Base-by-base conservation (phyloP, 2,329 filamentous ascomycete species). In the Westerdykella aurantiaca region DNA sequence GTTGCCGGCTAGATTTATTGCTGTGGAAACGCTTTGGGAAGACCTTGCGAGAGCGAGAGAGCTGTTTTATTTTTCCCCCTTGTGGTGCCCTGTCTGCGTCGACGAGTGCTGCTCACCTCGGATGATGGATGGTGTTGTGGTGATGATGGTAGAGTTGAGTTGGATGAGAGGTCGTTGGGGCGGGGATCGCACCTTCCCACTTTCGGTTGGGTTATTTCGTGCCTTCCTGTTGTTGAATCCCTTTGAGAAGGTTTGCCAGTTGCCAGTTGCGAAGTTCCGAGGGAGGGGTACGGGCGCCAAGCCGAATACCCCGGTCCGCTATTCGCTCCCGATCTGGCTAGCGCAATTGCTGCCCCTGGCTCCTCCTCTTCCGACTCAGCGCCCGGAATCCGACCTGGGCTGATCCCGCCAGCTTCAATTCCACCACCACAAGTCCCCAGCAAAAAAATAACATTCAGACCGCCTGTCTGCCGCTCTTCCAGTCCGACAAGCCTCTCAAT, bases 371-470 rank as follows among this genome's bases (percentile, higher is more conserved):
- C n/a, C 33, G 33, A 35, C 33, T 16, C n/a, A 35, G 33, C 5
- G 33, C 7, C 33, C 4, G 18, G 18, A 21, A 21, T 21, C 4
- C 18, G 18, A 21, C 6, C 18, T 21, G 18, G 18, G 18, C 18
- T 21, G 18, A 21, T 21, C 33, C 25, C 33, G 10, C 33, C 33
- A 35, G 33, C 33, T 29, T 43, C 53, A 51, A 52, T 50, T 49
- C 54, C 31, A 49, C 45, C 51, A 47, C 48, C 47, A 21, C 47
- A 21, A 21, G 18, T 21, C 6, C 49, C 6, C 49, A 49, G 58
- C 58, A 57, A 56, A 61, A 60, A 63, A 64, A n/a, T n/a, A 66
- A 61, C 55, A 62, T 51, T 44, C 59, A 64, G 59, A 66, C 63
- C 61, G 61, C 61, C 21, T 33, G 44, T 49, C 51, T 49, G 45